Evolutionary conservation across 208 protist genomes (phyloP).

Genomic region (Leishmania gerbilli): DNA sequence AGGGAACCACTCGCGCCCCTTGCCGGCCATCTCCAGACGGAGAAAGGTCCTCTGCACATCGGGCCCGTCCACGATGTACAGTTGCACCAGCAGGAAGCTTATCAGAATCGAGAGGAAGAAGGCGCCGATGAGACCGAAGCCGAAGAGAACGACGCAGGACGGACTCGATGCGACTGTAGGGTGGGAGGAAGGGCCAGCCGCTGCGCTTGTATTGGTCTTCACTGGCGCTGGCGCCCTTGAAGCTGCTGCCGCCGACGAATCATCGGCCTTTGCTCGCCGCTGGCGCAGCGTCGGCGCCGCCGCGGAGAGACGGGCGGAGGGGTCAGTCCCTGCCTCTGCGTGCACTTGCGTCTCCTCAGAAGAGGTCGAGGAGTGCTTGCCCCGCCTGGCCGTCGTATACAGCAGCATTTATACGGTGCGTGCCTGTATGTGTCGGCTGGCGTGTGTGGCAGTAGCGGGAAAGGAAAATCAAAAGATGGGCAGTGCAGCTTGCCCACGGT

Average conservation of each 20-base stretch:
- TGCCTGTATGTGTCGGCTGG: not conserved
- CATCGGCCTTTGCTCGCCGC: constrained; percentile 4
- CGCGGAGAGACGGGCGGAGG: not conserved
- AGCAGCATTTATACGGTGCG: not conserved
- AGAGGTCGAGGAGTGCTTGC: not conserved
- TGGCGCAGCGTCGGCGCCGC: not conserved
- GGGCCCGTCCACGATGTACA: constrained; percentile 12
- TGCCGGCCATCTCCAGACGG: constrained; percentile 14
- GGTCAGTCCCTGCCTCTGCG: not conserved
- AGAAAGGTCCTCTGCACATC: not conserved
- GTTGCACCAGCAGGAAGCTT: constrained; percentile 12
- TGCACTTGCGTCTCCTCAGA: not conserved
- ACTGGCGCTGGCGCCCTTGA: not conserved
- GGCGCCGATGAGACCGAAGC: not conserved
- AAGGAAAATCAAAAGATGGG: not conserved
- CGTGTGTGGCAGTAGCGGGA: not conserved
- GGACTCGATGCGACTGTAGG: not conserved
- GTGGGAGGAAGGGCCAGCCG: not conserved
- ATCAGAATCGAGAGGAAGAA: not conserved
- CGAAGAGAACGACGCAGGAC: not conserved
- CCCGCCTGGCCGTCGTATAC: not conserved
- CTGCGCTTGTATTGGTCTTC: not conserved
- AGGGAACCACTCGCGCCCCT: constrained; percentile 18
- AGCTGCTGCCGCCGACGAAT: not conserved
- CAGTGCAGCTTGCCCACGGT: not conserved